These are phyloP conservation scores for Corylus avellana DNA, from an alignment of 306 rosid species.

Conservation along the genomic window DNA sequence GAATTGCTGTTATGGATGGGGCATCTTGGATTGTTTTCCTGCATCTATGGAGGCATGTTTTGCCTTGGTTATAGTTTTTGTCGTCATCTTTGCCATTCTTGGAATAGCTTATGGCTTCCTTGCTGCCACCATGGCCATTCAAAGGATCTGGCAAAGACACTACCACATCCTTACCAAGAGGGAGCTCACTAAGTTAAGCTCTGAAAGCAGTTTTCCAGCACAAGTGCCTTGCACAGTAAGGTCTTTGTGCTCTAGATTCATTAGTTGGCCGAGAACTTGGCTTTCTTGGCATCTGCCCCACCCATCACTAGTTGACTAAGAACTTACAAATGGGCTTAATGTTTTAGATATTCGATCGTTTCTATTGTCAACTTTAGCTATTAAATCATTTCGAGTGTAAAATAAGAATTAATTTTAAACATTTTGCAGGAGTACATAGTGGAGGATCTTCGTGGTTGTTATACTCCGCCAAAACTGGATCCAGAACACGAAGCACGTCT, in stretches of 20 bases:
- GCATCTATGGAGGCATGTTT: constrained; percentile 99
- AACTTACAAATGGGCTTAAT: not conserved
- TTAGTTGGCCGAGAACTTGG: not conserved
- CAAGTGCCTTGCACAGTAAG: not conserved
- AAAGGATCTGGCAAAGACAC: constrained; percentile 99
- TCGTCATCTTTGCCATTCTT: constrained; percentile 94
- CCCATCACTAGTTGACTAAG: not conserved
- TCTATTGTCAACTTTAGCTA: constrained; percentile 7
- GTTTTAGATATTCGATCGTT: constrained; percentile 10
- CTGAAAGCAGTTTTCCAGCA: not conserved
- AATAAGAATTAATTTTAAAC: not conserved
- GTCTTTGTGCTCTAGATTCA: not conserved
- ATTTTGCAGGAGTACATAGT: constrained; percentile 82
- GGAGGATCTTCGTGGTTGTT: constrained; percentile 85
- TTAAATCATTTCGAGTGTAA: not conserved
- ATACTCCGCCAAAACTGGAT: constrained; percentile 86
- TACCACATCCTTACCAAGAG: constrained; percentile 97
- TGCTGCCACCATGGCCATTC: constrained; percentile 95
- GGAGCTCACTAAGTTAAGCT: constrained; percentile 86
- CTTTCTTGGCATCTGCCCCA: not conserved
- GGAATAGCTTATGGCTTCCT: constrained; percentile 98
- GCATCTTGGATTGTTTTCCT: constrained; percentile 97
- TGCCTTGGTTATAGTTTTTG: constrained; percentile 85
- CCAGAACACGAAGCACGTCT: constrained; percentile 85
- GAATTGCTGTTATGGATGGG: constrained; percentile 99